These are phyloP conservation scores for Pseudocohnilembus persalinus DNA, from an alignment of 169 alveolate genomes.

Conservation along the genomic window DNA sequence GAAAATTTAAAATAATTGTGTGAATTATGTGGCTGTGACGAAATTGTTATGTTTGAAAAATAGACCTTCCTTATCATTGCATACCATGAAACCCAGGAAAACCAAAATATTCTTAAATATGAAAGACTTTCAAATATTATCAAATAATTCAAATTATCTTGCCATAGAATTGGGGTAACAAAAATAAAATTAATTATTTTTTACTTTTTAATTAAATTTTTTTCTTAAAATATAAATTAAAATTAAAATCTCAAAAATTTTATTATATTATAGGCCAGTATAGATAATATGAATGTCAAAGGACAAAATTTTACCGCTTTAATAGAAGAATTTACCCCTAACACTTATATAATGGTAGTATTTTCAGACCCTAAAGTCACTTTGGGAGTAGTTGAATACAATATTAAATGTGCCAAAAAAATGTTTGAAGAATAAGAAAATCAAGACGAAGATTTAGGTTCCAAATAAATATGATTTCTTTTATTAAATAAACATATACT, in stretches of 20 bases:
- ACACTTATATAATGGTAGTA: conserved; percentile 91
- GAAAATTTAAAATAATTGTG: conserved; percentile 78
- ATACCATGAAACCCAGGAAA: conserved; percentile 62
- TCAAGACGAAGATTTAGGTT: neutral
- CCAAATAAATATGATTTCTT: neutral
- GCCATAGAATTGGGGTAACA: conserved; percentile 79
- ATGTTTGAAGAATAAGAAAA: neutral
- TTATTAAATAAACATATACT: too few species aligned
- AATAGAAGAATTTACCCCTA: conserved; percentile 88
- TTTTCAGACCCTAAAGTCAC: conserved; percentile 75
- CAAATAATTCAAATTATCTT: conserved; percentile 90
- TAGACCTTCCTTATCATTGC: conserved; percentile 93
- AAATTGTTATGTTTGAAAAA: conserved; percentile 93
- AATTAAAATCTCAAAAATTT: too few species aligned
- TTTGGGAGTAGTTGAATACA: conserved; percentile 50
- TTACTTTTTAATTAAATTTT: neutral
- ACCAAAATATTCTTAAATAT: conserved; percentile 86
- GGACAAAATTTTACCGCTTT: conserved; percentile 84
- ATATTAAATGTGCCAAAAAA: conserved; percentile 43
- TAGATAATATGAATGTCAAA: conserved; percentile 82
- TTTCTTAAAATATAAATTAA: too few species aligned
- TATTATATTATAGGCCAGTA: conserved; percentile 50
- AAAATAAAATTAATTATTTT: too few species aligned
- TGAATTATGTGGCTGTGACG: conserved; percentile 86
- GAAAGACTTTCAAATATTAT: conserved; percentile 93